Evolutionary conservation across 2,329 filamentous ascomycete genomes (phyloP).

Genomic region (Trichoderma sp.): DNA sequence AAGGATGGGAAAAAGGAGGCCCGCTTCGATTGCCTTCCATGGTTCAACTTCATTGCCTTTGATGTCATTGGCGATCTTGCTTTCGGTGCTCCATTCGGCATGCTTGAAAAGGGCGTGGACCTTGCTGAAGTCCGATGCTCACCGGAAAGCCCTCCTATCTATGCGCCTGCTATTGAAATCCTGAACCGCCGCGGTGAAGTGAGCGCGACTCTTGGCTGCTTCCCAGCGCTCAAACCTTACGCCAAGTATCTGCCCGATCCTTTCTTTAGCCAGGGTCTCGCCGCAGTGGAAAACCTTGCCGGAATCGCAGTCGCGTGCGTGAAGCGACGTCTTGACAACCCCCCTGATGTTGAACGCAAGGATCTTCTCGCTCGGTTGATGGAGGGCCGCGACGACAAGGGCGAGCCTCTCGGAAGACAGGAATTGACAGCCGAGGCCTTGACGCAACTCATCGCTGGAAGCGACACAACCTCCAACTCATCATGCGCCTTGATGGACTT

Average conservation of each 20-base stretch:
- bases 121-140: conserved; percentile 71
- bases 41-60: conserved; percentile 66
- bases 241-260: conserved; percentile 80
- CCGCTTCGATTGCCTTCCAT: conserved; percentile 72
- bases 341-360: conserved; percentile 67
- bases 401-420: conserved; percentile 72
- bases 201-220: conserved; percentile 75
- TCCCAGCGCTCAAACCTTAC: conserved; percentile 75
- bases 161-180: conserved; percentile 81
- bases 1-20: conserved; percentile 65
- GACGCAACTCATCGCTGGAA: conserved; percentile 83
- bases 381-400: conserved; percentile 82
- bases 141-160: conserved; percentile 64
- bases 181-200: conserved; percentile 88
- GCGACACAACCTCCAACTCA: conserved; percentile 77
- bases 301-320: conserved; percentile 88
- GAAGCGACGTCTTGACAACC: conserved; percentile 70
- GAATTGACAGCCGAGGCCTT: conserved; percentile 88
- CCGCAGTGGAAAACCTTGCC: conserved; percentile 77
- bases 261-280: conserved; percentile 76
- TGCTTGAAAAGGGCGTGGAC: conserved; percentile 77
- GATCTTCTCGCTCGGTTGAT: conserved; percentile 83
- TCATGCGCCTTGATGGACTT: conserved; percentile 84
- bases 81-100: conserved; percentile 60
- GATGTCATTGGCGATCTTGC: conserved; percentile 55